phyloP scores from a whole-genome alignment of 208 protist genomes.

The Crithidia expoeki region DNA sequence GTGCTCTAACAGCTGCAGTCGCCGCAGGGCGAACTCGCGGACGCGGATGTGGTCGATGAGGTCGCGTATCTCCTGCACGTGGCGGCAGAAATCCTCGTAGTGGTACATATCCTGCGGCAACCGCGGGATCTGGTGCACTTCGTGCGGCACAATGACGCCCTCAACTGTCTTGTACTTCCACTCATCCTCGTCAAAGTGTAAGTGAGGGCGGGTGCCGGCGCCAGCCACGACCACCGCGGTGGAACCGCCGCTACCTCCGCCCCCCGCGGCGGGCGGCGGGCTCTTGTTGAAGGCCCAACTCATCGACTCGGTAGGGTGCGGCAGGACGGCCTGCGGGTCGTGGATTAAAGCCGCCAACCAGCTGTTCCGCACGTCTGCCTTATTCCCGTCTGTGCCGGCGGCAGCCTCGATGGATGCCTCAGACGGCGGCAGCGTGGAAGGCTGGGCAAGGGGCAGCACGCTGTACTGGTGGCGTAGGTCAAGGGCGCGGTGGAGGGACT shows the following conservation, averaged over 20 bases:
- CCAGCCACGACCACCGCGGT: neutral
- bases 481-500: constrained; percentile 73
- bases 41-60: constrained; percentile 70
- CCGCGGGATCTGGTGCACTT: constrained; percentile 89
- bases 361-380: constrained; percentile 27
- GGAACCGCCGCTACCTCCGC: neutral
- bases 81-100: constrained; percentile 80
- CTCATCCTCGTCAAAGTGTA: constrained; percentile 83
- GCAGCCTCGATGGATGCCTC: constrained; percentile 1
- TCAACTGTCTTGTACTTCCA: constrained; percentile 93
- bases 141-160: constrained; percentile 87
- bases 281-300: constrained; percentile 47
- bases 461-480: constrained; percentile 79
- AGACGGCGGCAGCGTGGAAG: constrained; percentile 7
- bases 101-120: constrained; percentile 88
- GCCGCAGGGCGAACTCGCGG: constrained; percentile 84
- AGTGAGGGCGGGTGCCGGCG: constrained; percentile 6
- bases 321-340: constrained; percentile 37
- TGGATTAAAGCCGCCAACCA: constrained; percentile 41
- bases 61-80: constrained; percentile 75
- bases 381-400: constrained; percentile 12
- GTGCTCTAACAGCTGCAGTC: constrained; percentile 91
- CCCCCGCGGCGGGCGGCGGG: neutral
- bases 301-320: constrained; percentile 40
- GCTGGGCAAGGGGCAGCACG: constrained; percentile 20